A percentile compares a stretch with the other conserved stretches of the same genome.
Evolutionary conservation across 2,329 filamentous ascomycete species (phyloP).

Genomic region (Trichophyton rubrum): DNA sequence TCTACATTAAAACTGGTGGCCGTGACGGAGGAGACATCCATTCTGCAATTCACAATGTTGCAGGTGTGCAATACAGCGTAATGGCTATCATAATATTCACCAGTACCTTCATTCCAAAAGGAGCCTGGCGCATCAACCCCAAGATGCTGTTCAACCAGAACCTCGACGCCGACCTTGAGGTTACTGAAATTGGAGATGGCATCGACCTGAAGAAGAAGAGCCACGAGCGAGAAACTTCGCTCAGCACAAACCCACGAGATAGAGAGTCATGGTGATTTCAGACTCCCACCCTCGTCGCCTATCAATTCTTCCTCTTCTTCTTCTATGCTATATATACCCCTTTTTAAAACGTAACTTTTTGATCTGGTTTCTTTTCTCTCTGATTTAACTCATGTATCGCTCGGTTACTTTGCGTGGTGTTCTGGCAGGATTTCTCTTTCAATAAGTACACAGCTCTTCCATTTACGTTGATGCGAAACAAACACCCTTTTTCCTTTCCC

Average conservation of each 20-base stretch:
- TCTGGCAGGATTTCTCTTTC: neutral
- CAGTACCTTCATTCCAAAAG: conserved; percentile 37
- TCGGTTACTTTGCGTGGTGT: conserved; percentile 1
- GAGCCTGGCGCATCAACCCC: conserved; percentile 34
- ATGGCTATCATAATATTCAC: conserved; percentile 32
- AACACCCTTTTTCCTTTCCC: too few relatives aligned
- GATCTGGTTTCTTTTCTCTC: neutral
- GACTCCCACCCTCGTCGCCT: neutral
- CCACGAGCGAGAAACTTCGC: conserved; percentile 4
- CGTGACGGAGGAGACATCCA: conserved; percentile 26
- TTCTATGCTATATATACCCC: conserved; percentile 1
- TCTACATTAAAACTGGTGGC: conserved; percentile 25
- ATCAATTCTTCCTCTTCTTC: neutral
- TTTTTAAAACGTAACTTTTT: neutral
- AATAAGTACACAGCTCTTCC: neutral
- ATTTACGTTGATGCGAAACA: neutral
- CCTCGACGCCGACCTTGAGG: conserved; percentile 13
- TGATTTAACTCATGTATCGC: neutral
- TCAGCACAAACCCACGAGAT: conserved; percentile 1
- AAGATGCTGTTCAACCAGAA: conserved; percentile 14
- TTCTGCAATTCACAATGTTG: conserved; percentile 33
- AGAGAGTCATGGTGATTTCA: conserved; percentile 7
- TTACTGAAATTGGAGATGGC: conserved; percentile 10
- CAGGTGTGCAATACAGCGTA: conserved; percentile 38
- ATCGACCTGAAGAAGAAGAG: conserved; percentile 10